Evolutionary conservation across 441 rosid genomes (phyloP), one percentile per base, ranked within the genome.

Genomic region (Populus hybrid): DNA sequence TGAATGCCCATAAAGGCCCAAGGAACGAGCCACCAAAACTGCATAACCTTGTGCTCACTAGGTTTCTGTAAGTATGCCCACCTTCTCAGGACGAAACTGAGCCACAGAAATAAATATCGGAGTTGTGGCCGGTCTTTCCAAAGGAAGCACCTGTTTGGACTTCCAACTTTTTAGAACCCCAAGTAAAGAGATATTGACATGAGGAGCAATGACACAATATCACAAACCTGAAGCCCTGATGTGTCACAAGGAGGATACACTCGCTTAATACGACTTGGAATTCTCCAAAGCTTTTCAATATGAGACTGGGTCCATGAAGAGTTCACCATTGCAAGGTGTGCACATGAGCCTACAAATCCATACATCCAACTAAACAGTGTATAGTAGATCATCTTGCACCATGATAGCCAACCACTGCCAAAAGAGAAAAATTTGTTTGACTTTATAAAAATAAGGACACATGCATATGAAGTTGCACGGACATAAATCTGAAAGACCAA

Each of bases 71-170:
- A 83, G 76, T 75, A 76, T 86, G 74, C 91, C 81, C 88, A 95
- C 99, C 99, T 95, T 95, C 93, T 95, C 99, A 65, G 98, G 99
- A 81, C 98, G 98, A 86, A 95, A 95, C 69, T 95, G 99, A 53
- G 98, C 97, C 74, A 95, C 94, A 1, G 98, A 95, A 75, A 95
- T 91, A 72, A 95, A 83, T 40, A 77, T 79, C 10, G 99, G 98
- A 64, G 79, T 79, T 80, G 83, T 81, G 8, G 81, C 77, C 9
- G 92, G 79, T 84, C 97, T 86, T 86, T 91, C 90, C 83, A 93
- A 82, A 75, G 99, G 91, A 85, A 93, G 92, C 4, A 42, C 89
- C 99, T 95, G 88, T 78, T 75, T 69, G 70, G 40, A 23, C 67
- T 12, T 71, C 36, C 36, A 85, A 78, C 12, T 59, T 77, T 69